phyloP scores from a whole-genome alignment of 2,329 filamentous ascomycete genomes.

The Exophiala spinifera region DNA sequence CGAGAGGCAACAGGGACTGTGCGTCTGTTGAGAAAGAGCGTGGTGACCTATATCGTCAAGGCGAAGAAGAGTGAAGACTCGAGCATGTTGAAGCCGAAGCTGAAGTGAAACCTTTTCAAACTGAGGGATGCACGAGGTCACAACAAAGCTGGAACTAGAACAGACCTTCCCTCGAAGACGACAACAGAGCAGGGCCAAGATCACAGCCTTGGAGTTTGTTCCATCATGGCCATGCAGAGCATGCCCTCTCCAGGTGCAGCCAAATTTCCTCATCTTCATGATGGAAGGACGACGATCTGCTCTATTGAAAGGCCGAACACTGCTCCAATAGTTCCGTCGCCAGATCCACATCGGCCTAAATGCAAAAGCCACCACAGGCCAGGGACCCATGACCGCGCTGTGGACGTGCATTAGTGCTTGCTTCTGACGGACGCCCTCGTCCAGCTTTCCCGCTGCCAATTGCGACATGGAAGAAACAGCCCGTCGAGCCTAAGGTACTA shows the following conservation, averaged over 20 bases:
- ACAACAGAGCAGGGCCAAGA: slow-evolving; percentile 1
- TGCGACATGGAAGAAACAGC: slow-evolving; percentile 21
- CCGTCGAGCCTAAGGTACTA: slow-evolving; percentile 1
- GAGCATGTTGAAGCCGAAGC: slow-evolving; percentile 7
- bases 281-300: slow-evolving; percentile 22
- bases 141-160: slow-evolving; percentile 3
- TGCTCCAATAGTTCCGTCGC: slow-evolving; percentile 24
- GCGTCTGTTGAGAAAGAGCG: slow-evolving; percentile 5
- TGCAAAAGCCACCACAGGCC: slow-evolving; percentile 13
- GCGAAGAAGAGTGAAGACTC: background rate
- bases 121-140: slow-evolving; percentile 2
- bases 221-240: slow-evolving; percentile 14
- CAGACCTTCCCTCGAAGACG: background rate
- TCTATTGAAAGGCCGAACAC: slow-evolving; percentile 25
- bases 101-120: slow-evolving; percentile 2
- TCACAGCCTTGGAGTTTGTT: background rate
- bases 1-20: slow-evolving; percentile 1
- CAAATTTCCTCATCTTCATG: slow-evolving; percentile 28
- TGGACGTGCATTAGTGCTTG: slow-evolving; percentile 24
- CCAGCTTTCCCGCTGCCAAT: slow-evolving; percentile 26
- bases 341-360: slow-evolving; percentile 21
- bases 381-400: slow-evolving; percentile 26
- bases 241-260: slow-evolving; percentile 4
- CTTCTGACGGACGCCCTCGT: slow-evolving; percentile 26
- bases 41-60: background rate